Percentiles rank a stretch among this genome's conserved stretches.
phyloP scores from a whole-genome alignment of 164 flowering plant genomes.

The Chloranthus sessilifolius region DNA sequence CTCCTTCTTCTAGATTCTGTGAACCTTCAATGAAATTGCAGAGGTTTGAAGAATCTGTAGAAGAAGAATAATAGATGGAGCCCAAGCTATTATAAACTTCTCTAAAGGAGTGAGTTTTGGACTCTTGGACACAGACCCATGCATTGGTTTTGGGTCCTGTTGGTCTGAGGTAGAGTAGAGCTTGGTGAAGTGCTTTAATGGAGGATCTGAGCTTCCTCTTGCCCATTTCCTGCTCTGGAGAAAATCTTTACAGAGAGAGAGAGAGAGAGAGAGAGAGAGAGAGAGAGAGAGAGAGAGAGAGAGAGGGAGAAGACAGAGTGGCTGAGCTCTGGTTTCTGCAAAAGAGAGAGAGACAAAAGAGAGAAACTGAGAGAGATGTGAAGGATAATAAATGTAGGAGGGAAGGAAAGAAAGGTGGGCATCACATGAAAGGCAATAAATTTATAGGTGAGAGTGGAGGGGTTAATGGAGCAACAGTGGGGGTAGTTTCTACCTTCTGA shows the following conservation, averaged over 20 bases:
- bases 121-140: slow-evolving; percentile 16
- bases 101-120: slow-evolving; percentile 20
- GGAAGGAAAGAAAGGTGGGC: too few relatives aligned
- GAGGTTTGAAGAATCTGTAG: background rate
- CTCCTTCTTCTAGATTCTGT: too few relatives aligned
- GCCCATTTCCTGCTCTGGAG: slow-evolving; percentile 16
- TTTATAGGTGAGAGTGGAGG: too few relatives aligned
- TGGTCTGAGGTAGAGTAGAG: slow-evolving; percentile 11
- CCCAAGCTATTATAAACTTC: slow-evolving; percentile 14
- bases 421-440: too few relatives aligned
- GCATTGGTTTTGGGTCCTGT: slow-evolving; percentile 10
- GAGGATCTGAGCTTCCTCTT: slow-evolving; percentile 12
- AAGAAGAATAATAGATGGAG: slow-evolving; percentile 9
- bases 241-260: background rate
- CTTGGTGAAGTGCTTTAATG: slow-evolving; percentile 17
- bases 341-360: slow-evolving; percentile 3
- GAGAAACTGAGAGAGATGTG: too few relatives aligned
- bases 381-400: too few relatives aligned
- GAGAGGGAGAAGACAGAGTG: slow-evolving; percentile 4
- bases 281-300: slow-evolving; percentile 7
- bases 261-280: slow-evolving; percentile 2
- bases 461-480: too few relatives aligned
- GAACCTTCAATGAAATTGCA: background rate
- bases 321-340: too few relatives aligned
- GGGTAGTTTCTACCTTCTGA: too few relatives aligned